Evolutionary conservation across 495 filamentous ascomycete species (phyloP).

Genomic region (Diplogelasinospora grovesii): DNA sequence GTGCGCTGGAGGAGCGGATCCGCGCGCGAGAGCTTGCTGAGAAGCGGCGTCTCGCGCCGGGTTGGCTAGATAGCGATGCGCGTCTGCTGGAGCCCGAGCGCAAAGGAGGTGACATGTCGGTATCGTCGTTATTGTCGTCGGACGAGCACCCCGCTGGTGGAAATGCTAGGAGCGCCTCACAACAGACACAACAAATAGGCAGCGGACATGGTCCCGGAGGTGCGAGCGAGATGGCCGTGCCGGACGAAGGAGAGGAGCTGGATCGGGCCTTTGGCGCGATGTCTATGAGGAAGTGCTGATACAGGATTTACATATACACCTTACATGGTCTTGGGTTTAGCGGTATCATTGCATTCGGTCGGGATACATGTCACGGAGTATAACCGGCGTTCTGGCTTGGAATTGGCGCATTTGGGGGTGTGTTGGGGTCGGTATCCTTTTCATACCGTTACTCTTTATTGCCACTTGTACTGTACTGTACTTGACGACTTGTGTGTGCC

Average conservation of each 20-base stretch:
- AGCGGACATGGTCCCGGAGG: slow-evolving; percentile 28
- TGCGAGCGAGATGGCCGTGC: slow-evolving; percentile 39
- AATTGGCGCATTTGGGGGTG: too few species aligned
- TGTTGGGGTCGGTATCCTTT: too few species aligned
- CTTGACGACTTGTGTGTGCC: too few species aligned
- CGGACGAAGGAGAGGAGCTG: slow-evolving; percentile 67
- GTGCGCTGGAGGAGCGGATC: slow-evolving; percentile 64
- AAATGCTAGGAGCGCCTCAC: neutral
- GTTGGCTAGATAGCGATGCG: slow-evolving; percentile 88
- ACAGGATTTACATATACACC: too few species aligned
- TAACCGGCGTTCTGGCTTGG: too few species aligned
- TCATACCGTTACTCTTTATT: too few species aligned
- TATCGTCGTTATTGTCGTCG: neutral
- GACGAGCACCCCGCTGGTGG: slow-evolving; percentile 29
- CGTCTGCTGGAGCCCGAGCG: slow-evolving; percentile 72
- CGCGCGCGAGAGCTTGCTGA: slow-evolving; percentile 77
- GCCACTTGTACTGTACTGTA: too few species aligned
- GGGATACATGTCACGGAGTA: too few species aligned
- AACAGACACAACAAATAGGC: slow-evolving; percentile 1
- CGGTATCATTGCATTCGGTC: too few species aligned
- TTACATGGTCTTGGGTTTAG: too few species aligned
- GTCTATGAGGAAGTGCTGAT: slow-evolving; percentile 21
- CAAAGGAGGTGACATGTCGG: slow-evolving; percentile 11
- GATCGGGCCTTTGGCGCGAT: slow-evolving; percentile 83
- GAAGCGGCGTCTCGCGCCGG: slow-evolving; percentile 84